Percentiles rank a stretch among this genome's conserved stretches.
phyloP scores from a whole-genome alignment of 345 rosid genomes.

The Balakata baccata region DNA sequence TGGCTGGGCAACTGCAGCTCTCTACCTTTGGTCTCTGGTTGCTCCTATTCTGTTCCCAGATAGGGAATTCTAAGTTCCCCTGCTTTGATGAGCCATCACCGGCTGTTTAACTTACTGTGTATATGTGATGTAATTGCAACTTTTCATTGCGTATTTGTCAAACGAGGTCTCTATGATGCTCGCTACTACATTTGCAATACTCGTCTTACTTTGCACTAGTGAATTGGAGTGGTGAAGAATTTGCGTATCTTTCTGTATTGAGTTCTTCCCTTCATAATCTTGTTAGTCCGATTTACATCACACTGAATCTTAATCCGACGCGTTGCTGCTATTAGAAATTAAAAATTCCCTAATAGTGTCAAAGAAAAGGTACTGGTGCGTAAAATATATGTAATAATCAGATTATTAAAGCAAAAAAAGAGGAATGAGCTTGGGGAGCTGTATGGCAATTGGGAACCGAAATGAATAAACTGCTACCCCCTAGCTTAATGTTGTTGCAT shows the following conservation, averaged over 20 bases:
- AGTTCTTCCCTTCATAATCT: background rate
- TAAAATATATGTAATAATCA: background rate
- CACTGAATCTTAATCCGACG: too few relatives aligned
- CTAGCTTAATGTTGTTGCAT: background rate
- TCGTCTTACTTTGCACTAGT: background rate
- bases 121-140: background rate
- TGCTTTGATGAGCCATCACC: background rate
- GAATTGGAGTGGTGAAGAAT: slow-evolving; percentile 12
- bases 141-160: background rate
- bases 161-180: background rate
- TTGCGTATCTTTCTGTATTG: background rate
- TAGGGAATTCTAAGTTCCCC: slow-evolving; percentile 65
- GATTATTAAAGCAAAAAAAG: background rate
- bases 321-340: too few relatives aligned
- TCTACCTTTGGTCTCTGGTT: slow-evolving; percentile 79
- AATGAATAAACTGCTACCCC: background rate
- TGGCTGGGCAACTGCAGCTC: slow-evolving; percentile 87
- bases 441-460: background rate
- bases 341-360: too few relatives aligned
- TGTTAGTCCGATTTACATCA: background rate
- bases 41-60: slow-evolving; percentile 93
- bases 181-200: background rate
- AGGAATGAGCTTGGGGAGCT: background rate
- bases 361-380: background rate
- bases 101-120: background rate